Base-by-base conservation (phyloP, 2,329 filamentous ascomycete genomes). In the Fusarium sp. region DNA sequence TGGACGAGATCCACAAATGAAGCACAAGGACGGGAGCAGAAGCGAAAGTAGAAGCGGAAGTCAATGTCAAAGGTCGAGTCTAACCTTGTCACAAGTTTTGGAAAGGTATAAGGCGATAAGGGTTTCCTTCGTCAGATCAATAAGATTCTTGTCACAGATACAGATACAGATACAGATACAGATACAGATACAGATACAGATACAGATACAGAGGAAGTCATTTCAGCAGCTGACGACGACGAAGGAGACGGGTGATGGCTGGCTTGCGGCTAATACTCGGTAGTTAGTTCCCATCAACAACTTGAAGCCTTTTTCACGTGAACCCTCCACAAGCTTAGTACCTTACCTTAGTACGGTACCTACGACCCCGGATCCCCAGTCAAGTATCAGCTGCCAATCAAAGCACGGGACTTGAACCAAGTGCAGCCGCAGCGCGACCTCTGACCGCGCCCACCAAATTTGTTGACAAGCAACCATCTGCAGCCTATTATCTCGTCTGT, bases 401-500 rank as follows among this genome's bases (percentile, higher is more conserved):
- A 74, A 50, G 69, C 72, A 65, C 66, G 57, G 61, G 69, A 66
- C 67, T 48, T 63, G 60, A 66, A 63, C 49, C 63, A 63, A 69
- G 54, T 59, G 66, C 58, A 64, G 67, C 63, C 20, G 36, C 43
- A 31, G 54, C 61, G 62, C 42, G 42, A 67, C 46, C 57, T 69
- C 68, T 35, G 50, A 67, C 46, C 57, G 70, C 68, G 70, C 72
- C 60, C 67, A 68, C 59, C 63, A 73, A 71, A 73, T 74, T 74
- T 74, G 72, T 74, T 73, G 72, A 74, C 72, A 73, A 69, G 63
- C 69, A 72, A 71, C 72, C 62, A 63, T 53, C 41, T n/a, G 31
- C 51, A 54, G 43, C n/a, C 23, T 43, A 31, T 51, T 17, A 17
- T 23, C 48, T 59, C 47, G 56, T 51, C 45, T 70, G 60, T 58